Evolutionary conservation across 2,329 filamentous ascomycete genomes (phyloP), one percentile per base, ranked within the genome.

Genomic region (Trichoderma arundinaceum): DNA sequence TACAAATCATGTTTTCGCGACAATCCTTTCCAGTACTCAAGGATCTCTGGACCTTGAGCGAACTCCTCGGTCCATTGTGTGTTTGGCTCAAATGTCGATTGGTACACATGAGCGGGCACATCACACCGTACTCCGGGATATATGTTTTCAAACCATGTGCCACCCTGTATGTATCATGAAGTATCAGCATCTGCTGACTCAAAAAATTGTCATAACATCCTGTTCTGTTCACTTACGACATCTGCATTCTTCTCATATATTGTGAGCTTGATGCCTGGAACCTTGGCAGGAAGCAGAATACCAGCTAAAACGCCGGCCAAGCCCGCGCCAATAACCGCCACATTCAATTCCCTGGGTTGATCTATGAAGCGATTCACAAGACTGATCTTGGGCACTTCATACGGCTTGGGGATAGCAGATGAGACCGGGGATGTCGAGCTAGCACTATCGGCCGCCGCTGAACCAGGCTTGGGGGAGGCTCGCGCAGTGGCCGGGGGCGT

Each of bases 221-320:
- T 51, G 12, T 51, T 19, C 4, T 19, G 41, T 62, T 48, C 2
- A 79, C 86, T 70, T 78, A 90, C 88, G 72, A 90, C 83, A 58
- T 90, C 87, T 0, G 79, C 72, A 69, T 91, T 91, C 77, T 91
- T 91, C 72, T 91, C 88, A 61, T 86, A 86, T 43, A 91, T 87
- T 0, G 82, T 85, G 66, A 92, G 76, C 51, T 90, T 78, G 54
- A 92, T 84, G 0, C 84, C 83, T 0, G 90, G 90, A 0, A 92
- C 85, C 69, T 92, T 92, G 9, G 79, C 83, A 0, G 89, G 90
- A 0, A 93, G 78, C 8, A 92, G 76, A 7, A 88, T 81, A 0
- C 89, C 90, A 1, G 90, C 86, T 4, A 84, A 83, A 41, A 77
- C 74, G 0, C 75, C 76, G 3, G 73, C 71, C 22, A 77, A 68